phyloP scores from a whole-genome alignment of 2,329 filamentous ascomycete genomes.

The Akanthomyces dipterigenus region DNA sequence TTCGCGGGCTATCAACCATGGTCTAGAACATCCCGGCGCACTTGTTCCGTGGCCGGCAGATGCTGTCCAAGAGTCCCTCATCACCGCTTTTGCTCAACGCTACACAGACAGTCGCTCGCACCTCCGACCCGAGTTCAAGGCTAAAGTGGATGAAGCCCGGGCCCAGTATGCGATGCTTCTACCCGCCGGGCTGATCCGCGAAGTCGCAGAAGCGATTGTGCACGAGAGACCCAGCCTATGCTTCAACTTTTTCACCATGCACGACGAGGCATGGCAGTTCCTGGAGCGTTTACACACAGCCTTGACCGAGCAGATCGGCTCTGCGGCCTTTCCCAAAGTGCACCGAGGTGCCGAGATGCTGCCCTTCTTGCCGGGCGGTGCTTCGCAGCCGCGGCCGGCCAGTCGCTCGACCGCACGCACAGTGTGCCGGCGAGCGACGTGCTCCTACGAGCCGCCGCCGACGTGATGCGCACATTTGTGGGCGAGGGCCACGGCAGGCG shows the following conservation, averaged over 20 bases:
- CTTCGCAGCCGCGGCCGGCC: neutral
- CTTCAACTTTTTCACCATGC: constrained; percentile 5
- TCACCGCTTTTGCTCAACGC: neutral
- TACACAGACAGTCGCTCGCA: neutral
- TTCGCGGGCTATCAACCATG: neutral
- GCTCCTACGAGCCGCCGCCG: neutral
- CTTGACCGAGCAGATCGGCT: neutral
- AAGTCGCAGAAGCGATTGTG: neutral
- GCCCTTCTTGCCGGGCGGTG: neutral
- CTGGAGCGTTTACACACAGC: neutral
- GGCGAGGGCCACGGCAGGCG: neutral
- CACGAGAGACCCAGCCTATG: neutral
- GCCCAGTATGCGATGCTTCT: neutral
- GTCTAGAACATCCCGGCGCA: neutral
- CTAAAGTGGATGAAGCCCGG: neutral
- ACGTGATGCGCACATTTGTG: neutral
- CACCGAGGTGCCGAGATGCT: neutral
- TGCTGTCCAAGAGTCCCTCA: neutral
- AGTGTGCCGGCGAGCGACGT: neutral
- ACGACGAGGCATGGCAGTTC: neutral
- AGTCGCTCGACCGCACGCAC: neutral
- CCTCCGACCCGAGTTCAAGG: neutral
- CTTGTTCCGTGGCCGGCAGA: neutral
- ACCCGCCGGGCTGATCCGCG: neutral
- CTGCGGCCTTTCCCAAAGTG: neutral